Percentiles rank a stretch among this genome's conserved stretches.
Conservation (phyloP, 2,329 filamentous ascomycete species). For the Sporothrix mexicana region DNA sequence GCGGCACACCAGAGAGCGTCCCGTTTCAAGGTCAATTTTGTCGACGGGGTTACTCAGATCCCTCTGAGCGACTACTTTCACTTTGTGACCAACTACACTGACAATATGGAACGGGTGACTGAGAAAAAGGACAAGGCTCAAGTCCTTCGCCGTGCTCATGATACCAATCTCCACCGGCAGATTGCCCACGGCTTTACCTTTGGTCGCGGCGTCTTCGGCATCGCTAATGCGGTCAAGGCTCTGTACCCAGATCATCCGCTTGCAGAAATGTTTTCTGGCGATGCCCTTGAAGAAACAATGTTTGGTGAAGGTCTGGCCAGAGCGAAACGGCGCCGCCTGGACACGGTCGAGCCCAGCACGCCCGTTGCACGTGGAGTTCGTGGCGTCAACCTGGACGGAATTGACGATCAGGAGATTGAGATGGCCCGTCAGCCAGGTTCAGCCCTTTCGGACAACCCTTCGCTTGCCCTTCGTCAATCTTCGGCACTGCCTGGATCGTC, state of each 20-base stretch:
- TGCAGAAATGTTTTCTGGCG: constrained; percentile 35
- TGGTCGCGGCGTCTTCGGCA: constrained; percentile 38
- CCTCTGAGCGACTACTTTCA: constrained; percentile 36
- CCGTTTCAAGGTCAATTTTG: constrained; percentile 28
- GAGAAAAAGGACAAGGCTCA: constrained; percentile 32
- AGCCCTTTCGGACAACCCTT: constrained; percentile 68
- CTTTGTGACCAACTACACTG: constrained; percentile 35
- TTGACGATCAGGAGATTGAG: constrained; percentile 54
- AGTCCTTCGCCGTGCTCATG: constrained; percentile 28
- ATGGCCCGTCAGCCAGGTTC: constrained; percentile 71
- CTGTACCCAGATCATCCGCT: constrained; percentile 31
- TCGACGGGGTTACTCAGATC: constrained; percentile 38
- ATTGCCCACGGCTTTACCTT: constrained; percentile 35
- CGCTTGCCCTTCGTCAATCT: constrained; percentile 55
- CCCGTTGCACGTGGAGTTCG: constrained; percentile 25
- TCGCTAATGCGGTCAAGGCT: constrained; percentile 29
- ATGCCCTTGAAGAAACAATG: constrained; percentile 31
- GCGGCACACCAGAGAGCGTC: background rate
- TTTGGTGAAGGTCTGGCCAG: constrained; percentile 36
- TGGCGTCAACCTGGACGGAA: background rate
- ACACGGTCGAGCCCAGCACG: constrained; percentile 31
- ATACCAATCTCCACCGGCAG: constrained; percentile 18
- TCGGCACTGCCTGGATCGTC: constrained; percentile 52
- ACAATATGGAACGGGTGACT: constrained; percentile 36
- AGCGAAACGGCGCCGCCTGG: constrained; percentile 33